Conservation (phyloP, 2,329 filamentous ascomycete genomes). For the Epichloe festucae region DNA sequence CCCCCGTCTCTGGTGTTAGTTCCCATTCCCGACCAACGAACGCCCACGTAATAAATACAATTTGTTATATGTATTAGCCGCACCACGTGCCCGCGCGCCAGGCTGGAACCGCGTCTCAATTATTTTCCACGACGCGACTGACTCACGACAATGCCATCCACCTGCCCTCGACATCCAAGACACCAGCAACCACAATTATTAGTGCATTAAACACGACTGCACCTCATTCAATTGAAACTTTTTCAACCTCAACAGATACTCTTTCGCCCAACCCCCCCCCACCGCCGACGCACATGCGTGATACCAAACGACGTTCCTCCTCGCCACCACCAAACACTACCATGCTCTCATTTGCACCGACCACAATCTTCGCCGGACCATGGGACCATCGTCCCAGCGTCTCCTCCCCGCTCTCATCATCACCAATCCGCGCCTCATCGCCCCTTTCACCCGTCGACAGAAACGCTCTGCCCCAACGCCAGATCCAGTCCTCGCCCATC, state of each 20-base stretch:
- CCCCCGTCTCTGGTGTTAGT: too few relatives aligned
- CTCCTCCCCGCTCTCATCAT: slow-evolving; percentile 46
- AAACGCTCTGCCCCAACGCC: slow-evolving; percentile 28
- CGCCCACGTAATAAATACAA: neutral
- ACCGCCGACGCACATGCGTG: slow-evolving; percentile 1
- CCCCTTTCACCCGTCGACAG: slow-evolving; percentile 30
- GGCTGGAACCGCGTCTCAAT: slow-evolving; percentile 13
- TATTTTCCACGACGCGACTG: neutral
- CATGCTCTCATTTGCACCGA: slow-evolving; percentile 30
- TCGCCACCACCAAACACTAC: slow-evolving; percentile 11
- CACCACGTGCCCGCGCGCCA: slow-evolving; percentile 21
- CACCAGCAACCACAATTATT: neutral
- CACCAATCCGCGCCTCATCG: slow-evolving; percentile 41
- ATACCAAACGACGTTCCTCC: neutral
- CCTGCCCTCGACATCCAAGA: neutral
- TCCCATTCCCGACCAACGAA: too few relatives aligned
- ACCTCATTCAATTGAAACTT: neutral
- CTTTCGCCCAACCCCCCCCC: too few relatives aligned
- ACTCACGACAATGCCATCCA: neutral
- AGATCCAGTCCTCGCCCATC: slow-evolving; percentile 33
- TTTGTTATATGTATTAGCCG: neutral
- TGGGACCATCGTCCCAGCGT: slow-evolving; percentile 34
- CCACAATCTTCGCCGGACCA: slow-evolving; percentile 30
- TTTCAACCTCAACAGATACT: neutral
- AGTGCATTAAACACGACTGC: neutral